Percentiles rank a stretch among this genome's conserved stretches.
Evolutionary conservation across 805 yeast species (phyloP).

Genomic region (Wickerhamiella azymoides): DNA sequence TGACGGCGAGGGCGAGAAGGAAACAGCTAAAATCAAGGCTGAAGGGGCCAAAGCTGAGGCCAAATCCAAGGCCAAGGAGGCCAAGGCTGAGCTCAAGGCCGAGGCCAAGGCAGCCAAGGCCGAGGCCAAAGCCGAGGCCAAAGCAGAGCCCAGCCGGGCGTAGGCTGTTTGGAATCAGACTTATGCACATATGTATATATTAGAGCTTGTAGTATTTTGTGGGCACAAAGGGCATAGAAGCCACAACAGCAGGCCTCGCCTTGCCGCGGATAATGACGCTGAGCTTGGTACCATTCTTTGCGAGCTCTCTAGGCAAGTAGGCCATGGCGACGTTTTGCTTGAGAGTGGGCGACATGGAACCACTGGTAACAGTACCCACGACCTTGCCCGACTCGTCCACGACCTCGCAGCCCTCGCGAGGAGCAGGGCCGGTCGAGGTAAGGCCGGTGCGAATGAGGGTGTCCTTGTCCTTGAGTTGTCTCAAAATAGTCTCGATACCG

Average conservation of each 20-base stretch:
- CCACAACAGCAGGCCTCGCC: conserved; percentile 56
- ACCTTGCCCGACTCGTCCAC: conserved; percentile 41
- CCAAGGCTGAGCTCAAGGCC: neutral
- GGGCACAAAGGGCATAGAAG: conserved; percentile 73
- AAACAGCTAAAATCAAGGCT: conserved; percentile 1
- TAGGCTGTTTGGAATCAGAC: no score
- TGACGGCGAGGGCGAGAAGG: conserved; percentile 6
- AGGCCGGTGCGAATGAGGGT: conserved; percentile 58
- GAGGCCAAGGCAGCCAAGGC: neutral
- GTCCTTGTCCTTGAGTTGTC: conserved; percentile 55
- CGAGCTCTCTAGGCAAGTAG: conserved; percentile 55
- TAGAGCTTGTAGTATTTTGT: conserved; percentile 48
- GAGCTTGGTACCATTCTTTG: conserved; percentile 60
- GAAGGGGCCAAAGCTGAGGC: neutral
- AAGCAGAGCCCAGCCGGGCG: neutral
- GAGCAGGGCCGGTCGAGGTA: conserved; percentile 73
- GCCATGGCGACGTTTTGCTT: conserved; percentile 85
- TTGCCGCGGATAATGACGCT: conserved; percentile 75
- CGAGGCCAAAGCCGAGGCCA: neutral
- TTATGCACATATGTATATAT: neutral
- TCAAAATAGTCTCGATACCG: conserved; percentile 57
- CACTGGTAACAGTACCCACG: conserved; percentile 49
- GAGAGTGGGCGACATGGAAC: conserved; percentile 53
- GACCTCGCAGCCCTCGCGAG: conserved; percentile 65
- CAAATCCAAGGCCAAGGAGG: neutral